These are phyloP conservation scores for Gracilaria caudata DNA, from an alignment of 23 red algal genomes.

Conservation along the genomic window DNA sequence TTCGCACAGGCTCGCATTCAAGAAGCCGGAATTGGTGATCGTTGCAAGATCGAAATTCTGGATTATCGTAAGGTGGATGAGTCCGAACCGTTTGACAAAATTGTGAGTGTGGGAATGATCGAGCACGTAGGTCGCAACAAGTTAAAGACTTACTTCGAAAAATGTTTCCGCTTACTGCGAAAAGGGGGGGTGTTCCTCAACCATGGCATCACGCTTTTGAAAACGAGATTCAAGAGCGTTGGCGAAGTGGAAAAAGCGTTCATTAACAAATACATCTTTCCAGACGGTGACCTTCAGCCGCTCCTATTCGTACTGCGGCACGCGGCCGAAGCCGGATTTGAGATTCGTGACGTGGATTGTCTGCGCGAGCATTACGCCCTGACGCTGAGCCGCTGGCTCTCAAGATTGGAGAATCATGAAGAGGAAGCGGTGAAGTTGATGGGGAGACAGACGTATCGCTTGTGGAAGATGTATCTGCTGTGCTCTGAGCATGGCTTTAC, in stretches of 20 bases:
- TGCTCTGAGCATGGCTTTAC: slow-evolving; percentile 12
- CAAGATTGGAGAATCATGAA: slow-evolving; percentile 49
- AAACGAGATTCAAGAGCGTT: slow-evolving; percentile 67
- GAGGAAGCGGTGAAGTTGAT: slow-evolving; percentile 10
- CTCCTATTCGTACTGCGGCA: slow-evolving; percentile 45
- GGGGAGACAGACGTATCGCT: slow-evolving; percentile 12
- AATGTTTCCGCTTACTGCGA: slow-evolving; percentile 36
- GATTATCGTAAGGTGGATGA: slow-evolving; percentile 77
- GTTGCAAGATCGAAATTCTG: slow-evolving; percentile 55
- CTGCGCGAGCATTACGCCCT: slow-evolving; percentile 84
- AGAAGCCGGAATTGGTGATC: slow-evolving; percentile 40
- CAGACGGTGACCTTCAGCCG: slow-evolving; percentile 74
- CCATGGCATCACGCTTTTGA: slow-evolving; percentile 82
- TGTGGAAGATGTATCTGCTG: slow-evolving; percentile 37
- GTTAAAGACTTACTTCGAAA: slow-evolving; percentile 71
- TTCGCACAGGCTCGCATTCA: slow-evolving; percentile 54
- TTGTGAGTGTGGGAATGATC: slow-evolving; percentile 88
- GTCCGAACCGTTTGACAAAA: slow-evolving; percentile 68
- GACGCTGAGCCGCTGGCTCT: slow-evolving; percentile 71
- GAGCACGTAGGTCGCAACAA: slow-evolving; percentile 86
- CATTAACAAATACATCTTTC: slow-evolving; percentile 85
- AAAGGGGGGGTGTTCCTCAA: slow-evolving; percentile 67
- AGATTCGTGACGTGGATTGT: slow-evolving; percentile 68
- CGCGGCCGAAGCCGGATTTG: slow-evolving; percentile 33
- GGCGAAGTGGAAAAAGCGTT: slow-evolving; percentile 60